Evolutionary conservation across 106 monocot genomes (phyloP).

Genomic region (Alisma plantagoaquatica): DNA sequence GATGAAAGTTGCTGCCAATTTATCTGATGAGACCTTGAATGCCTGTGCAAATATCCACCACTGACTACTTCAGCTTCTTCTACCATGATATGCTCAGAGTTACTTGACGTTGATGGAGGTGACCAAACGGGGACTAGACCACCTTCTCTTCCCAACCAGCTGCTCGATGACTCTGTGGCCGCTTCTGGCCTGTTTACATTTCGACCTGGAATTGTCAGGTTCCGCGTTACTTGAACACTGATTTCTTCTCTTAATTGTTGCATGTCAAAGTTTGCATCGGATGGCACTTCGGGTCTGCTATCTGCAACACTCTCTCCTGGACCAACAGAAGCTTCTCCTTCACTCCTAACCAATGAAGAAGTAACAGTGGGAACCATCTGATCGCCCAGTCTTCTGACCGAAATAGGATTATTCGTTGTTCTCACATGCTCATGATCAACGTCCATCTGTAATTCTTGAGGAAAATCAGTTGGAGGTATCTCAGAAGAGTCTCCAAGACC

Average conservation of each 20-base stretch:
- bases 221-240: slow-evolving; percentile 5
- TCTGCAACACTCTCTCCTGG: slow-evolving; percentile 17
- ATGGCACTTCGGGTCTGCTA: slow-evolving; percentile 68
- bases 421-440: slow-evolving; percentile 34
- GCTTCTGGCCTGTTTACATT: slow-evolving; percentile 1
- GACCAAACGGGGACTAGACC: slow-evolving; percentile 91
- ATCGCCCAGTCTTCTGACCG: slow-evolving; percentile 38
- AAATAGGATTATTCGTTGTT: slow-evolving; percentile 7
- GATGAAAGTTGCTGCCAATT: slow-evolving; percentile 81
- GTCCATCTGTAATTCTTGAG: slow-evolving; percentile 71
- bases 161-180: slow-evolving; percentile 40
- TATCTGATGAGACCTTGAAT: slow-evolving; percentile 44
- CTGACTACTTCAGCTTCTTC: slow-evolving; percentile 33
- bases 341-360: slow-evolving; percentile 48
- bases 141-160: slow-evolving; percentile 60
- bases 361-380: slow-evolving; percentile 94
- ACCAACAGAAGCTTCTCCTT: slow-evolving; percentile 34
- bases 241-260: slow-evolving; percentile 10
- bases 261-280: slow-evolving; percentile 28
- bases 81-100: slow-evolving; percentile 31
- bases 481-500: slow-evolving; percentile 92
- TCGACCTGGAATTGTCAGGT: slow-evolving; percentile 12
- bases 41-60: slow-evolving; percentile 38
- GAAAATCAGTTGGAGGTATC: slow-evolving; percentile 48
- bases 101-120: slow-evolving; percentile 40